Conservation (phyloP, 345 rosid genomes). For the Camelina laxa region DNA sequence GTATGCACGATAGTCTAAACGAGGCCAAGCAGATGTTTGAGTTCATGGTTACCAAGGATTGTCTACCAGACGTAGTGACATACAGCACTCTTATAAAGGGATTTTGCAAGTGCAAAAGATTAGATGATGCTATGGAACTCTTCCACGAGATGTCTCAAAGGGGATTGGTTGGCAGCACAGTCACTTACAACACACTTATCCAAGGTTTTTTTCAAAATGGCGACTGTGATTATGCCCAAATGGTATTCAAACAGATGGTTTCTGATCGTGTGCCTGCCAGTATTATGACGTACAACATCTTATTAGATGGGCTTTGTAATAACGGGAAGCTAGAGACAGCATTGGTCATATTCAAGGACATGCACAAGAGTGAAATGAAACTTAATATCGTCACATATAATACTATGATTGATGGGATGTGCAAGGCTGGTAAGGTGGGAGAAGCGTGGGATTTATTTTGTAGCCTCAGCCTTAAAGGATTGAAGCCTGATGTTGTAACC, state of each 20-base stretch:
- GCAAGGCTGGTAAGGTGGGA: constrained; percentile 19
- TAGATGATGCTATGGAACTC: neutral
- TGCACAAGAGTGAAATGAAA: constrained; percentile 9
- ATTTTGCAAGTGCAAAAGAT: neutral
- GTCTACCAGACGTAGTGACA: neutral
- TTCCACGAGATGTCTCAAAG: neutral
- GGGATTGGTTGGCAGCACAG: no score
- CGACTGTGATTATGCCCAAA: no score
- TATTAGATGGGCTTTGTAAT: no score
- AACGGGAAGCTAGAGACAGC: no score
- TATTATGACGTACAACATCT: no score
- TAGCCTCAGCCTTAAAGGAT: neutral
- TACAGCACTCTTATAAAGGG: neutral
- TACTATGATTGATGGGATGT: constrained; percentile 3
- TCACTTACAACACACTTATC: no score
- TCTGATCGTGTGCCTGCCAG: no score
- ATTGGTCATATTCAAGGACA: neutral
- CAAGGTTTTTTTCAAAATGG: no score
- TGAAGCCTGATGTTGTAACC: neutral
- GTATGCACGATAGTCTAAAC: neutral
- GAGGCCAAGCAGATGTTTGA: neutral
- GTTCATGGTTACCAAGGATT: neutral
- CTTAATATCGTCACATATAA: neutral
- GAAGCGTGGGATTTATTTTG: constrained; percentile 8
- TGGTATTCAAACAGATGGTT: no score